A percentile compares a stretch with the other conserved stretches of the same genome.
Evolutionary conservation across 2,329 filamentous ascomycete species (phyloP).

Genomic region (Epichloe sylvatica): DNA sequence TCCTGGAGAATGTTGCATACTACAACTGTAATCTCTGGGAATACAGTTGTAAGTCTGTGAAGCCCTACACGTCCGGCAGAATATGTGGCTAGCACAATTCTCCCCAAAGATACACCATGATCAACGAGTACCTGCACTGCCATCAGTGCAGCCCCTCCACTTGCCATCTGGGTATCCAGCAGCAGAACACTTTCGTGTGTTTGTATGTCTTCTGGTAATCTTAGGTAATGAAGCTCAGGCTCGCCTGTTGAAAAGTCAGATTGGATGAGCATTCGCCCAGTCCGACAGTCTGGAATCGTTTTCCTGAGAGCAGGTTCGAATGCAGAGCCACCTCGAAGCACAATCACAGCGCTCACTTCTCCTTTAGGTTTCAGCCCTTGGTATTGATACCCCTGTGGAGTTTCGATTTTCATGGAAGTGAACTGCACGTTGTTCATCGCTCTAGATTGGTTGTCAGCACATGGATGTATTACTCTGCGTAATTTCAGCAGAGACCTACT

Average conservation of each 20-base stretch:
- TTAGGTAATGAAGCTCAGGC: constrained; percentile 82
- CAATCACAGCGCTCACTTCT: constrained; percentile 70
- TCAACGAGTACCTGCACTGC: constrained; percentile 91
- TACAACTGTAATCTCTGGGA: constrained; percentile 74
- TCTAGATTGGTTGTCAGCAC: constrained; percentile 26
- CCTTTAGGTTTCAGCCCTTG: constrained; percentile 56
- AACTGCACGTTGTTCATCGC: constrained; percentile 69
- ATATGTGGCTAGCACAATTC: constrained; percentile 87
- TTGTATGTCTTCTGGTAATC: constrained; percentile 59
- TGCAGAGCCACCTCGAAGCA: constrained; percentile 77
- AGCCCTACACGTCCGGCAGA: constrained; percentile 74
- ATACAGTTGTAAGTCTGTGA: constrained; percentile 75
- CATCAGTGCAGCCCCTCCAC: constrained; percentile 77
- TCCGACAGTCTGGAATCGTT: constrained; percentile 84
- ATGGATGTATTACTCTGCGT: not conserved
- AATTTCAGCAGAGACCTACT: constrained; percentile 31
- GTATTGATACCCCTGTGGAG: constrained; percentile 57
- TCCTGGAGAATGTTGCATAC: constrained; percentile 71
- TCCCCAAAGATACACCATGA: constrained; percentile 72
- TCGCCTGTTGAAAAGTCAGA: constrained; percentile 75
- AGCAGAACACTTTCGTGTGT: constrained; percentile 70
- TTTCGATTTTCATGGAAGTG: constrained; percentile 47
- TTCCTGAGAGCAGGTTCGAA: constrained; percentile 79
- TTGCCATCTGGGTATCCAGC: constrained; percentile 88
- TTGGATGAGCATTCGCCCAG: constrained; percentile 80